Percentiles rank a stretch among this genome's conserved stretches.
Evolutionary conservation across 2,329 filamentous ascomycete genomes (phyloP).

Genomic region (Colletotrichum euphorbiae): DNA sequence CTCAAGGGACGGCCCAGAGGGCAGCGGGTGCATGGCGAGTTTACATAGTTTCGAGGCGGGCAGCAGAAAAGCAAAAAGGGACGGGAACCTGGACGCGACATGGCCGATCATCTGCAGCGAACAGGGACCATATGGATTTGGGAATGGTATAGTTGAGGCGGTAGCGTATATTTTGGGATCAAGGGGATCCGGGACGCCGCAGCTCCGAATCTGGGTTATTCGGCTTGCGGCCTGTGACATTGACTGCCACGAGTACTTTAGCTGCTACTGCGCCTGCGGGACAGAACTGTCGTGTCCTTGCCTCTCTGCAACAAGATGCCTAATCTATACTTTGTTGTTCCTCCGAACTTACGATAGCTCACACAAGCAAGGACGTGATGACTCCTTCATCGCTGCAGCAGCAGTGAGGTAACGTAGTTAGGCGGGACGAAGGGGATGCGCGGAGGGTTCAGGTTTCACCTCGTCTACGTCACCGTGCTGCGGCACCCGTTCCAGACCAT

Average conservation of each 20-base stretch:
- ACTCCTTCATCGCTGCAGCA: too few species aligned
- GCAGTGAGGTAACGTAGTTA: too few species aligned
- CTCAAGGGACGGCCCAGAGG: background rate
- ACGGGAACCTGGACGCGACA: too few species aligned
- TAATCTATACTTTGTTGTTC: too few species aligned
- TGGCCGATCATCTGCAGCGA: background rate
- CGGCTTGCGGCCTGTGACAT: background rate
- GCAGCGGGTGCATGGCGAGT: background rate
- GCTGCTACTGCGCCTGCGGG: too few species aligned
- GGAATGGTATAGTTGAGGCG: conserved; percentile 3
- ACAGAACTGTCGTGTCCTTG: too few species aligned
- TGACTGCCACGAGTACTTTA: background rate
- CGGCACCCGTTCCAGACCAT: conserved; percentile 12
- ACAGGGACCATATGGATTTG: background rate
- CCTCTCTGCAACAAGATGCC: background rate
- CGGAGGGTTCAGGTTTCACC: conserved; percentile 10
- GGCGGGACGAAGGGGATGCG: background rate
- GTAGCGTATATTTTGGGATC: background rate
- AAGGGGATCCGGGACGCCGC: conserved; percentile 2
- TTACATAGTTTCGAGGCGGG: background rate
- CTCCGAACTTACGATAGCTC: too few species aligned
- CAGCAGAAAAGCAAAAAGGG: background rate
- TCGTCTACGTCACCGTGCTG: conserved; percentile 36
- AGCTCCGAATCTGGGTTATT: conserved; percentile 8
- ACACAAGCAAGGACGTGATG: too few species aligned